Percentiles rank a stretch among this genome's conserved stretches.
Evolutionary conservation across 1,139 yeast genomes (phyloP).

Genomic region (Saccharomyces hybrid): DNA sequence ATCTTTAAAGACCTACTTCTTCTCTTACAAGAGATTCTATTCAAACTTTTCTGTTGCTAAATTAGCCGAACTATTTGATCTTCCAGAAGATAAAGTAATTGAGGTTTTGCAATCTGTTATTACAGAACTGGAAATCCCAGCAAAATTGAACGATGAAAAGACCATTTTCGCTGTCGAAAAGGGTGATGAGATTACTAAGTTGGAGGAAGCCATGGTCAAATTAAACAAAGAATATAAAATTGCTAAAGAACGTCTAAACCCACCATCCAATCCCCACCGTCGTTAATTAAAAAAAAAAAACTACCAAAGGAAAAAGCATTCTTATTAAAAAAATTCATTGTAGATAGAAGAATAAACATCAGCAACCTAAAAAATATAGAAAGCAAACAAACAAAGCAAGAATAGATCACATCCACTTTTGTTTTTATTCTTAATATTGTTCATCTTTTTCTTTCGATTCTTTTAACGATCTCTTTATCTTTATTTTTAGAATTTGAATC

Average conservation of each 20-base stretch:
- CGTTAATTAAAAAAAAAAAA: constrained; percentile 11
- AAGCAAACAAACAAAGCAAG: neutral
- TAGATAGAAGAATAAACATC: neutral
- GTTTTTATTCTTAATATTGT: neutral
- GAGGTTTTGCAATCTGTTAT: constrained; percentile 69
- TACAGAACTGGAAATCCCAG: constrained; percentile 66
- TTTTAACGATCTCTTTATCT: neutral
- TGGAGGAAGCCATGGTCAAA: constrained; percentile 82
- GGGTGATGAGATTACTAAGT: constrained; percentile 73
- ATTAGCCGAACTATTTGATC: constrained; percentile 58
- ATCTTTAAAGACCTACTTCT: constrained; percentile 83
- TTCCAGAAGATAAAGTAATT: constrained; percentile 48
- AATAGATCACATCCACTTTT: neutral
- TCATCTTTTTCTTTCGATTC: neutral
- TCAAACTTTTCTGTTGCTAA: constrained; percentile 61
- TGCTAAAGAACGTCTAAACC: constrained; percentile 29
- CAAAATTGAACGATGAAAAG: constrained; percentile 52
- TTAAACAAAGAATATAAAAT: constrained; percentile 68
- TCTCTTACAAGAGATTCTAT: constrained; percentile 73
- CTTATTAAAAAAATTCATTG: neutral
- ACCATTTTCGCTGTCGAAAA: constrained; percentile 53
- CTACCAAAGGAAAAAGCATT: neutral
- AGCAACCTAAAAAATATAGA: constrained; percentile 1
- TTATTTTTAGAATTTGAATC: neutral
- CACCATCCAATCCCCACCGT: constrained; percentile 12